phyloP scores from a whole-genome alignment of 768 basidiomycete species.

The Lactarius akahatsu region DNA sequence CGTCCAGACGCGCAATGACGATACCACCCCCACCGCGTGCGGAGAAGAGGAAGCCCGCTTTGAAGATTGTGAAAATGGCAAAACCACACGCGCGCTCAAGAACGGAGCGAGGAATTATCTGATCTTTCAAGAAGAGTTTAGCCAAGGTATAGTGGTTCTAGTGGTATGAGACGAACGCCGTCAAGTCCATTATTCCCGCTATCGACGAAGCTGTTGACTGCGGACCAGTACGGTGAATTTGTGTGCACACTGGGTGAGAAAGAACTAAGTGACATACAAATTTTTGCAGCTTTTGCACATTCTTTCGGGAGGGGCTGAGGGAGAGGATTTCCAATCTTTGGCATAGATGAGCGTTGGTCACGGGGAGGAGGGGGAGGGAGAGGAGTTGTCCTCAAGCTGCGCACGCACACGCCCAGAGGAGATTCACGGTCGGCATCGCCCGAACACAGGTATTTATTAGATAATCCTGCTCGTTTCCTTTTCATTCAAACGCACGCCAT shows the following conservation, averaged over 20 bases:
- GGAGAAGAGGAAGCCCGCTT: slow-evolving; percentile 64
- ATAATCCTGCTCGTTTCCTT: neutral
- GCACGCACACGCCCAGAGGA: neutral
- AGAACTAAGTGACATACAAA: slow-evolving; percentile 51
- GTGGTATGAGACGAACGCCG: slow-evolving; percentile 46
- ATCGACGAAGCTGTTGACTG: slow-evolving; percentile 86
- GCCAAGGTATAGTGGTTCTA: neutral
- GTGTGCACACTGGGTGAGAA: neutral
- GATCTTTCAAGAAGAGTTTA: neutral
- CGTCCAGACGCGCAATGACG: slow-evolving; percentile 78
- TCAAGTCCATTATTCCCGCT: slow-evolving; percentile 80
- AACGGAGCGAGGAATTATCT: slow-evolving; percentile 57
- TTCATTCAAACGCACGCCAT: slow-evolving; percentile 31
- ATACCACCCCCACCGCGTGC: slow-evolving; percentile 84
- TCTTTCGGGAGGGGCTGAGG: slow-evolving; percentile 73
- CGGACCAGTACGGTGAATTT: slow-evolving; percentile 15
- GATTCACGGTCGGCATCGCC: neutral
- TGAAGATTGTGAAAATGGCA: slow-evolving; percentile 88
- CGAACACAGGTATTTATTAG: neutral
- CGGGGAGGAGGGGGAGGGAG: neutral
- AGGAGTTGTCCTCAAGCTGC: neutral
- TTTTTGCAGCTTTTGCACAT: slow-evolving; percentile 84
- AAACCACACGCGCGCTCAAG: slow-evolving; percentile 68
- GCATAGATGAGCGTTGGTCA: neutral
- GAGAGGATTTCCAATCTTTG: slow-evolving; percentile 49